Evolutionary conservation across 805 yeast species (phyloP).

Genomic region (Spathaspora boniae): DNA sequence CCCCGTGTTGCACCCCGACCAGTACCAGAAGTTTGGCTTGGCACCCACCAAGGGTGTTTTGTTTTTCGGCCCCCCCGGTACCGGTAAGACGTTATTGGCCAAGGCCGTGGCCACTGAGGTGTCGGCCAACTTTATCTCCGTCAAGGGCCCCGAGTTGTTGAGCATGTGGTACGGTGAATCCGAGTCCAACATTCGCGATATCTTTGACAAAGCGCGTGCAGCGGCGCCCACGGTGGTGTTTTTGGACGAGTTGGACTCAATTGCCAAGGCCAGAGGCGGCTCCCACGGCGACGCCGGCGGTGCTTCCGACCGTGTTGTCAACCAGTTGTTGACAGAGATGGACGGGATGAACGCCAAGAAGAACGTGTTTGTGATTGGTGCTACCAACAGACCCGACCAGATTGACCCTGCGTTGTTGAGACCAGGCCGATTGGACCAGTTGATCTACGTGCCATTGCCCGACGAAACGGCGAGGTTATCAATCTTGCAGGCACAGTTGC

Average conservation of each 20-base stretch:
- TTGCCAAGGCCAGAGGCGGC: slow-evolving; percentile 96
- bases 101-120: slow-evolving; percentile 99
- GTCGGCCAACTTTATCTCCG: slow-evolving; percentile 95
- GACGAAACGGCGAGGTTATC: slow-evolving; percentile 93
- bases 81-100: slow-evolving; percentile 97
- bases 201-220: slow-evolving; percentile 97
- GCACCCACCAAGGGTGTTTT: slow-evolving; percentile 98
- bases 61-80: slow-evolving; percentile 99
- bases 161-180: slow-evolving; percentile 99
- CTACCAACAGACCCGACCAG: slow-evolving; percentile 99
- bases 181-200: slow-evolving; percentile 95
- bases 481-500: slow-evolving; percentile 90
- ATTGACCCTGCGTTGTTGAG: slow-evolving; percentile 97
- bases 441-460: slow-evolving; percentile 97
- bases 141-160: slow-evolving; percentile 93
- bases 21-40: slow-evolving; percentile 95
- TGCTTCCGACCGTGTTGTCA: slow-evolving; percentile 93
- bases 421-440: slow-evolving; percentile 98
- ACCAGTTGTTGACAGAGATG: slow-evolving; percentile 95
- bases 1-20: slow-evolving; percentile 98
- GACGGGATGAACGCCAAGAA: slow-evolving; percentile 99
- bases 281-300: slow-evolving; percentile 92
- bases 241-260: slow-evolving; percentile 96
- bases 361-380: slow-evolving; percentile 98
- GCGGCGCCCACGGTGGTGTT: slow-evolving; percentile 99